Base-by-base conservation (phyloP, 2,329 filamentous ascomycete species). In the Arthroderma sp. region DNA sequence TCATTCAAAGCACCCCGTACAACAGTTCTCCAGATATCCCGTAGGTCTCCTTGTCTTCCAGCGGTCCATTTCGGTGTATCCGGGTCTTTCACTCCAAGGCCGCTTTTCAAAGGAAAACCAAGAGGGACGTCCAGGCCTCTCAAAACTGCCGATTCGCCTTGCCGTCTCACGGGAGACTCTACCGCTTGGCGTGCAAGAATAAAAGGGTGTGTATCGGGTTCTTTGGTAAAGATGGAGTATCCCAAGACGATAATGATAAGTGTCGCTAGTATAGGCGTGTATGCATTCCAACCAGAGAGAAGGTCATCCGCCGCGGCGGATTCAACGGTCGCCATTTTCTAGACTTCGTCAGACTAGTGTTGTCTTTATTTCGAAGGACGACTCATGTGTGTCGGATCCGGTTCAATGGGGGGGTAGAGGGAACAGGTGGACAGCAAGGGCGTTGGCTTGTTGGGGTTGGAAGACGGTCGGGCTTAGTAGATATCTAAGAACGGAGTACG, bases 181-280 rank as follows among this genome's bases (percentile, higher is more conserved):
- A 80, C 73, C 2, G 86, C 78, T 70, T 96, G 91, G 44, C 89
- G 78, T 45, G 85, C 84, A 29, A 98, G 80, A 40, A 96, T 75
- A 63, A 94, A 80, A 31, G 91, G 89, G 63, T 96, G 91, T 4
- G 83, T 83, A 67, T 98, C 91, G 4, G 91, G 84, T 43, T 95
- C 89, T 48, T 78, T 75, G 42, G 77, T 74, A 49, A 78, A 78
- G 51, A 93, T 66, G 38, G 80, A 75, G 63, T 85, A 87, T 46
- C 80, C 73, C 46, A 89, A 64, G 56, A 87, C 74, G 44, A 73
- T 69, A 49, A 81, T 68, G 37, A 95, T 70, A 48, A 76, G 58
- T 27, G 81, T 75, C 38, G 78, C 73, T 51, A 98, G 72, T 36
- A 78, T 57, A 3, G 84, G 91, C 29, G 85, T 85, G 68, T 83